Base-by-base conservation (phyloP, 2,329 filamentous ascomycete genomes). In the Penicillium sp. region DNA sequence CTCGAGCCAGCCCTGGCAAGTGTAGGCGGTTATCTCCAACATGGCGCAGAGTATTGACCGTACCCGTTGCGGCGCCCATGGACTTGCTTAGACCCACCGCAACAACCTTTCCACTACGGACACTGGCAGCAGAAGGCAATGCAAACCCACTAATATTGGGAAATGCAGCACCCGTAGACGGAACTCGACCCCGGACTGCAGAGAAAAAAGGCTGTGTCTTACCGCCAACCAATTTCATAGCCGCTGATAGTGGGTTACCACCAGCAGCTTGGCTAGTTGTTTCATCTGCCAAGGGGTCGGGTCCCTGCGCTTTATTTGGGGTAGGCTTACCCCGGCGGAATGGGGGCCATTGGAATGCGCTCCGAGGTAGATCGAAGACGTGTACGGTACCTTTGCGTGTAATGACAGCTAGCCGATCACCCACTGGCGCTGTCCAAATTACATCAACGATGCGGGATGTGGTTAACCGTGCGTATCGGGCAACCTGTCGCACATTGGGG, bases 361-460 rank as follows among this genome's bases (percentile, higher is more conserved):
- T 89, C 42, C 84, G 81, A 8, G 91, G 91, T 72, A 97, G 84
- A 61, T 96, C 90, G 60, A 96, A 87, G 40, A 97, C 83, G 74
- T 99, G 94, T 10, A 97, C 86, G 8, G 94, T 99, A n/a, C 93
- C 91, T 63, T 92, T 89, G 66, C 96, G 91, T 0, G 94, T 97
- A 26, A 97, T 85, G 75, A 99, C 86, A 1, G 92, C 93, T 36
- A 95, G 77, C 55, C 89, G 87, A 68, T 96, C 90, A 19, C 90
- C 90, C 52, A 87, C 86, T 3, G 90, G 90, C 51, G 84, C 82
- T 1, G 88, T 88, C 94, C 94, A 99, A 3, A 86, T 85, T 39
- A 96, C 89, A 67, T 97, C 93, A 19, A 97, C 84, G 51, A 97
- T 90, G 50, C 90, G 89, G 3, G 94, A 91, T 45, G 93, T 88